These are phyloP conservation scores for Exophiala oligosperma DNA, from an alignment of 2,329 filamentous ascomycete species.

Conservation along the genomic window DNA sequence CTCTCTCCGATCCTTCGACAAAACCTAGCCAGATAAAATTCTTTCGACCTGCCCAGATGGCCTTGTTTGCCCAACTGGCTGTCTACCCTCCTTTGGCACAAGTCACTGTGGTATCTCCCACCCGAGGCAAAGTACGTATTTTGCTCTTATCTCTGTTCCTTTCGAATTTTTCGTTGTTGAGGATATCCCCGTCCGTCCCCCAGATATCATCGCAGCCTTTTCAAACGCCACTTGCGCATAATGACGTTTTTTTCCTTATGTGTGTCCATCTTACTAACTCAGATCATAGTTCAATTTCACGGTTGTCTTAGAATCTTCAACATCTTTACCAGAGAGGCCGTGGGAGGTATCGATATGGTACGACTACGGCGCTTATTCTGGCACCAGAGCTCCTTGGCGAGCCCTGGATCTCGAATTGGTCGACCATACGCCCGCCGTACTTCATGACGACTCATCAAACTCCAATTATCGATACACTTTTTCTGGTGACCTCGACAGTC, in stretches of 20 bases:
- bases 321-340: slow-evolving; percentile 52
- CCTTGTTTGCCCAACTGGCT: slow-evolving; percentile 56
- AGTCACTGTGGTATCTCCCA: slow-evolving; percentile 60
- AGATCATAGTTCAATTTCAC: slow-evolving; percentile 57
- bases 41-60: slow-evolving; percentile 43
- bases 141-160: neutral
- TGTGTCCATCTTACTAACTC: slow-evolving; percentile 2
- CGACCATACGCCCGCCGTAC: slow-evolving; percentile 28
- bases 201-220: neutral
- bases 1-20: slow-evolving; percentile 5
- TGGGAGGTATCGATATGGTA: slow-evolving; percentile 81
- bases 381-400: slow-evolving; percentile 47
- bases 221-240: neutral
- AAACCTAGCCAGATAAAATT: slow-evolving; percentile 37
- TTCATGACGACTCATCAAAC: slow-evolving; percentile 25
- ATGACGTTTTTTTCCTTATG: slow-evolving; percentile 11
- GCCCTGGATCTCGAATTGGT: slow-evolving; percentile 56
- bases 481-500: slow-evolving; percentile 28
- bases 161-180: neutral
- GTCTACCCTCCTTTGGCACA: slow-evolving; percentile 75
- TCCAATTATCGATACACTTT: slow-evolving; percentile 38
- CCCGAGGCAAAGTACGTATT: slow-evolving; percentile 39
- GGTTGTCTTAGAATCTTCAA: slow-evolving; percentile 67
- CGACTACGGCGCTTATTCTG: slow-evolving; percentile 54
- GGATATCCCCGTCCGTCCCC: neutral